Base-by-base conservation (phyloP, 2,329 filamentous ascomycete genomes). In the Diaporthe nobilis region DNA sequence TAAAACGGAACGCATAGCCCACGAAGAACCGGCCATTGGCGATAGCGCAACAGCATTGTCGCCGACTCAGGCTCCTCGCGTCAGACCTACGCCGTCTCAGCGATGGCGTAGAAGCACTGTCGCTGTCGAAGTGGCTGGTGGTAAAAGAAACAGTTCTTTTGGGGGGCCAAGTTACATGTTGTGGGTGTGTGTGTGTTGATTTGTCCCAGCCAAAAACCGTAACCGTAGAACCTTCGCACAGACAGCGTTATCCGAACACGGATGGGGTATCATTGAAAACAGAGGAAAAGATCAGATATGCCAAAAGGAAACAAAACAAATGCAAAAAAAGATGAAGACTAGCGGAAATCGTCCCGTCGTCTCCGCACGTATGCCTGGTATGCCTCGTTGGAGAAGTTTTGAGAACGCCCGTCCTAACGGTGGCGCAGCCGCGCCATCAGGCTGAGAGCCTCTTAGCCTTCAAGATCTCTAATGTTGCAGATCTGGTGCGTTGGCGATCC, bases 1-100 rank as follows among this genome's bases (percentile, higher is more conserved):
- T 25, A 13, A 55, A 70, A 65, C 42, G 49, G 65, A 77, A 77
- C 75, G 68, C 49, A 70, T 53, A 65, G 76, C 76, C 76, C 73
- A 75, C 76, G 73, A 77, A 68, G 68, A 73, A 77, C 49, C 71
- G 71, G 63, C 73, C 76, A 37, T 31, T 51, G 68, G 83, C 87
- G 86, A 89, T 89, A 89, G 88, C 88, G 88, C 84, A 85, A 76
- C 70, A 85, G 88, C 88, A 89, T 89, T 89, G 83, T 90, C 87
- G 87, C 83, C 82, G 80, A 79, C 80, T 76, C 72, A 82, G 79
- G 17, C 63, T 73, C 76, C 86, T 86, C 87, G 85, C 86, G 87
- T 83, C 82, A 75, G 73, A 77, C 77, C 87, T 84, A 86, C 87
- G 84, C 87, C 87, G 86, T 88, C 87, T 85, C 86, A 86, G 86